These are phyloP conservation scores for Cyclotella atomus DNA, from an alignment of 108 stramenopile genomes.

Conservation along the genomic window DNA sequence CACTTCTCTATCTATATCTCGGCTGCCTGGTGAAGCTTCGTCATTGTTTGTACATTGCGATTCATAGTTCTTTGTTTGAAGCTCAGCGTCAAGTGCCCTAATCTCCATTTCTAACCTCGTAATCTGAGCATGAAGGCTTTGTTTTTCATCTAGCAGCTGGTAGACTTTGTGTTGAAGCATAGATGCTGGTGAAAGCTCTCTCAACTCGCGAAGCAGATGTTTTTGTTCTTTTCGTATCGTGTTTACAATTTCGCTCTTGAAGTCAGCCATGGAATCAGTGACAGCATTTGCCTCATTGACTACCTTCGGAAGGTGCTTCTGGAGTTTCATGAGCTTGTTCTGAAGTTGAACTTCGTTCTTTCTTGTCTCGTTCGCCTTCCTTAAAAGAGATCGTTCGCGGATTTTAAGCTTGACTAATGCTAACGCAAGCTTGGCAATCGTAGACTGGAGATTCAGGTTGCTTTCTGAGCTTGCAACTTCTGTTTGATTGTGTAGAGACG, in stretches of 20 bases:
- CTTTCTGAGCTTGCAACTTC: not conserved
- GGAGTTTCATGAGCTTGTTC: not conserved
- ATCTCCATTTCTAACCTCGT: not conserved
- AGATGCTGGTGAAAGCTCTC: not conserved
- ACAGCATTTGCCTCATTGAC: not conserved
- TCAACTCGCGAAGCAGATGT: not conserved
- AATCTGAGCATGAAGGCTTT: not conserved
- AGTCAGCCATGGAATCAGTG: not conserved
- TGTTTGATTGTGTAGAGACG: not conserved
- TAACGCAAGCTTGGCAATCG: not conserved
- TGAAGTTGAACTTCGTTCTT: not conserved
- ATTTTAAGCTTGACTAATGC: constrained; percentile 11
- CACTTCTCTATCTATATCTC: not conserved
- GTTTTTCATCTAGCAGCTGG: not conserved
- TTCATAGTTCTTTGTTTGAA: not conserved
- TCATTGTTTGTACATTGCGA: not conserved
- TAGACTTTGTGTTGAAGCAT: not conserved
- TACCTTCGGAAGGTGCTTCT: not conserved
- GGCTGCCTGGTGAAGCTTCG: not conserved
- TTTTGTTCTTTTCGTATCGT: not conserved
- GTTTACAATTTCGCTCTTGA: not conserved
- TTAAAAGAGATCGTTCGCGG: not conserved
- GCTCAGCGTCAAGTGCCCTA: not conserved
- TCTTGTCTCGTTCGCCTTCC: not conserved
- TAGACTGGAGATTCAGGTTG: not conserved